phyloP scores from a whole-genome alignment of 495 filamentous ascomycete genomes.

The Daldinia loculata region DNA sequence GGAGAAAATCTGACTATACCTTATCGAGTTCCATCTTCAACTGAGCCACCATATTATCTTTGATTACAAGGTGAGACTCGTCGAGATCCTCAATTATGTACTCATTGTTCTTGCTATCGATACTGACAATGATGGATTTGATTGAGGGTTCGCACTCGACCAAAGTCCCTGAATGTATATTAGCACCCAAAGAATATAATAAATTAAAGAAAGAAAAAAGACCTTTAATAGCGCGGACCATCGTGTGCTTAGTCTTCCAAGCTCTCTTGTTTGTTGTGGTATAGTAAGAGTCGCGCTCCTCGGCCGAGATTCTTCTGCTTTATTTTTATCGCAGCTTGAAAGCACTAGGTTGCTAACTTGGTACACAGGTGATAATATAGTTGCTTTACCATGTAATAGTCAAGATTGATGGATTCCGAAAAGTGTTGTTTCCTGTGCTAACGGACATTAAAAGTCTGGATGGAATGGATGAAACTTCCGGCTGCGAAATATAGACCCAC shows the following conservation, averaged over 20 bases:
- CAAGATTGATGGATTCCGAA: neutral
- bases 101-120: slow-evolving; percentile 64
- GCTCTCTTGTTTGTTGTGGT: neutral
- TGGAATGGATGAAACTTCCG: slow-evolving; percentile 1
- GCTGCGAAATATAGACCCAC: neutral
- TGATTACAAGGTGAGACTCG: slow-evolving; percentile 75
- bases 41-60: slow-evolving; percentile 70
- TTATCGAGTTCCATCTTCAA: slow-evolving; percentile 70
- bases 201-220: neutral
- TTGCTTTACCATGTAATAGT: neutral
- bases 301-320: neutral
- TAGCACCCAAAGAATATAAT: slow-evolving; percentile 12
- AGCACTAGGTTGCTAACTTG: neutral
- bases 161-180: slow-evolving; percentile 64
- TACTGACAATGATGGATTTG: slow-evolving; percentile 67
- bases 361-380: neutral
- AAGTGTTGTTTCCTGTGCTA: neutral
- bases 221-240: slow-evolving; percentile 42
- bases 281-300: neutral
- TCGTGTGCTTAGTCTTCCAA: slow-evolving; percentile 2
- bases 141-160: slow-evolving; percentile 75
- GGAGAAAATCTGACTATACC: slow-evolving; percentile 39
- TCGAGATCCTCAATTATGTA: slow-evolving; percentile 75
- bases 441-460: neutral
- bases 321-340: neutral